Evolutionary conservation across 495 filamentous ascomycete genomes (phyloP), one percentile per base, ranked within the genome.

Genomic region (Podospora sp.): DNA sequence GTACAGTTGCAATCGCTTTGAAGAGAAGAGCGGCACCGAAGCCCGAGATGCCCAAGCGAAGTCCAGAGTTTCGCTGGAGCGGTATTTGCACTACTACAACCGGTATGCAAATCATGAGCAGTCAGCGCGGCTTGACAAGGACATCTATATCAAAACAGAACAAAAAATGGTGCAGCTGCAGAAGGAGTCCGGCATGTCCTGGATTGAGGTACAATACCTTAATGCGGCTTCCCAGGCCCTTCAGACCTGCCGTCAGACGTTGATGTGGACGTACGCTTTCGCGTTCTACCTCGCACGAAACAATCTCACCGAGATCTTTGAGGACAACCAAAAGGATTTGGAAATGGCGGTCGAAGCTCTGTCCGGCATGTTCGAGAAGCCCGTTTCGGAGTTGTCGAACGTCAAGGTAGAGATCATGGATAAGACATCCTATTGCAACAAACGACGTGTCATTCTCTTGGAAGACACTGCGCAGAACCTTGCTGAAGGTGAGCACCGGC

Each of bases 191-290:
- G 92, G 92, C 65, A 93, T 99, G 87, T 97, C 93, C 0, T 99
- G 95, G 95, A 99, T 99, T 64, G 95, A 99, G 75, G 95, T 99
- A 18, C 95, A 99, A 73, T 99, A 97, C 76, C 84, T 99, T 2
- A 90, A 96, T 68, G 88, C 91, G 5, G 96, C 95, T 2, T 97
- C 94, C 3, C 92, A 96, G 77, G 91, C 93, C 8, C 85, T 99
- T 24, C 95, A 99, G 79, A 92, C 92, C 51, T 99, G 95, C 77
- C 90, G 95, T 0, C 94, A 97, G 80, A 99, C 94, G 0, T 83
- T 99, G 49, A 98, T 98, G 81, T 99, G 95, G 95, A 99, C 95
- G 0, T 99, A 99, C 74, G 96, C 95, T 0, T 99, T 99, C 79
- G 95, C 95, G 0, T 99, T 93, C 73, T 99, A 99, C 72, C 87